A percentile compares a stretch with the other conserved stretches of the same genome.
These are phyloP conservation scores for Podospora conica DNA, from an alignment of 495 filamentous ascomycete genomes.

Conservation along the genomic window DNA sequence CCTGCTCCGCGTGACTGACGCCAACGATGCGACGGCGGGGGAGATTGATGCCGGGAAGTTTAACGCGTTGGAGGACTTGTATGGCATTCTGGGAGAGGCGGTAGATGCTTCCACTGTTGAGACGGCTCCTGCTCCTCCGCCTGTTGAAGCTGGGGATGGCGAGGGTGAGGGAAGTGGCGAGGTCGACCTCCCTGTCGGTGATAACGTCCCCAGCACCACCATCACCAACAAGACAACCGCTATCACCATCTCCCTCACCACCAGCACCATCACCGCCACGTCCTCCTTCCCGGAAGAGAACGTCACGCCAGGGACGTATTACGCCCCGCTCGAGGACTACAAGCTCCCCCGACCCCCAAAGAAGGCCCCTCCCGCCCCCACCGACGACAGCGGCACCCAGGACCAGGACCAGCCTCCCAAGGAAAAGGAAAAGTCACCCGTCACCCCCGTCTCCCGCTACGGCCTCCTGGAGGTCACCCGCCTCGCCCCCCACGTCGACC, in stretches of 20 bases:
- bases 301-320: background rate
- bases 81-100: background rate
- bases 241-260: background rate
- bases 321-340: background rate
- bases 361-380: background rate
- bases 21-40: background rate
- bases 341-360: background rate
- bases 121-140: background rate
- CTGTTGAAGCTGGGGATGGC: background rate
- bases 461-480: background rate
- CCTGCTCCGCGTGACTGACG: background rate
- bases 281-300: background rate
- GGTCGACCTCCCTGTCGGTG: too few species aligned
- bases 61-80: background rate
- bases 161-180: too few species aligned
- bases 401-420: background rate
- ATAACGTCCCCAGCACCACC: background rate
- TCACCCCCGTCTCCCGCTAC: background rate
- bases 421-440: background rate
- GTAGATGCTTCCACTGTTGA: background rate
- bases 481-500: background rate
- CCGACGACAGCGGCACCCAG: too few species aligned
- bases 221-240: background rate
- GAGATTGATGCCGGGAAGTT: background rate
- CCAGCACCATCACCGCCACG: background rate